These are phyloP conservation scores for Fusarium udum DNA, from an alignment of 2,329 filamentous ascomycete species.

Conservation along the genomic window DNA sequence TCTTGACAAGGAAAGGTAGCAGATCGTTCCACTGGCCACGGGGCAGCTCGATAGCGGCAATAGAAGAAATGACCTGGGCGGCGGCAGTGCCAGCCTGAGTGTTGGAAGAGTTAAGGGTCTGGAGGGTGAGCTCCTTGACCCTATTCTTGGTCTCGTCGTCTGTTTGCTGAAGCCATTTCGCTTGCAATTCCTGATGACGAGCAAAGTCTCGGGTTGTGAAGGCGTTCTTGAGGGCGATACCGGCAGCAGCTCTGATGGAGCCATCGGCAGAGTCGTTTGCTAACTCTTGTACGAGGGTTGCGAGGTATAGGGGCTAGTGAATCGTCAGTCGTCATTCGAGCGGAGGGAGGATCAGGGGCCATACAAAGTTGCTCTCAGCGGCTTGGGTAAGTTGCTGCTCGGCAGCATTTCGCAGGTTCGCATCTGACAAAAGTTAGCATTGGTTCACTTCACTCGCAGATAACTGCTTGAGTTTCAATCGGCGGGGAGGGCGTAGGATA, in stretches of 20 bases:
- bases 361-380: constrained; percentile 94
- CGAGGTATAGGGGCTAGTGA: constrained; percentile 85
- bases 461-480: constrained; percentile 4
- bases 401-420: constrained; percentile 85
- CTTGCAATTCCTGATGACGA: constrained; percentile 88
- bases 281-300: constrained; percentile 91
- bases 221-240: constrained; percentile 97
- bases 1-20: constrained; percentile 88
- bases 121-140: constrained; percentile 90
- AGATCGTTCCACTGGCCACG: constrained; percentile 93
- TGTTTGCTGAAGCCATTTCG: constrained; percentile 89
- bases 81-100: constrained; percentile 86
- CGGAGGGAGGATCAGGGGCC: constrained; percentile 42
- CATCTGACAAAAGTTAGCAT: constrained; percentile 70
- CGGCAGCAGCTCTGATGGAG: constrained; percentile 90
- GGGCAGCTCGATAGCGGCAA: constrained; percentile 94
- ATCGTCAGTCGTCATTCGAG: constrained; percentile 40
- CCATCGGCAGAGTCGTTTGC: constrained; percentile 87
- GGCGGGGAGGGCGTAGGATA: constrained; percentile 37
- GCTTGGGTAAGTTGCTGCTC: constrained; percentile 95
- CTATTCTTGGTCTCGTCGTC: constrained; percentile 82
- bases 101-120: constrained; percentile 84
- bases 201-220: constrained; percentile 92
- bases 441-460: constrained; percentile 16
- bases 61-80: constrained; percentile 93